A percentile compares a stretch with the other conserved stretches of the same genome.
Conservation (phyloP, 805 yeast species). For the Yarrowia porcina region DNA sequence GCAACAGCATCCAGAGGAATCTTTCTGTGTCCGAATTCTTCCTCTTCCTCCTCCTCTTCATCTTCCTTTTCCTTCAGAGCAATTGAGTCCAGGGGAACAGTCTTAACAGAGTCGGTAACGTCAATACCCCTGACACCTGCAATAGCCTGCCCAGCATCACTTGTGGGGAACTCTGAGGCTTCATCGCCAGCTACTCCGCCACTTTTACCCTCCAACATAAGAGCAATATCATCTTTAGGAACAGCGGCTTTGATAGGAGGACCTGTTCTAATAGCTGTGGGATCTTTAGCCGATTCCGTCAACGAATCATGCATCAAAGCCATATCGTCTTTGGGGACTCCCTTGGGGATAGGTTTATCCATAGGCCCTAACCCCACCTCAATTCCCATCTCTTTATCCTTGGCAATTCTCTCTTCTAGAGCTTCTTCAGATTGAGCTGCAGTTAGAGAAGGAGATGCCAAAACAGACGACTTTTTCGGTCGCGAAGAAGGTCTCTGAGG, state of each 20-base stretch:
- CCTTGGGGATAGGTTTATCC: not conserved
- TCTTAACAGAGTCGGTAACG: no score
- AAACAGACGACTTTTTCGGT: not conserved
- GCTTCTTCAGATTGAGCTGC: not conserved
- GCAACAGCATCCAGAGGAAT: constrained; percentile 2
- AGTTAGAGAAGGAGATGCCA: not conserved
- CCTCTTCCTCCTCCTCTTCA: not conserved
- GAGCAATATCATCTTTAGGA: constrained; percentile 5
- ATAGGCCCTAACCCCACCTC: constrained; percentile 1
- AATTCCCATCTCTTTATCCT: not conserved
- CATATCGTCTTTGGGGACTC: constrained; percentile 11
- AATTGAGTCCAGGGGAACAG: not conserved
- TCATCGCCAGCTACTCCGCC: not conserved
- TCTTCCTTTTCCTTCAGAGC: not conserved
- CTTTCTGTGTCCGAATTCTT: not conserved
- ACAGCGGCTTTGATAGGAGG: not conserved
- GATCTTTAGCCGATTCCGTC: not conserved
- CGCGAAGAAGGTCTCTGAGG: not conserved
- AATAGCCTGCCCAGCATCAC: not conserved
- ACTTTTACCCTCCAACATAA: not conserved
- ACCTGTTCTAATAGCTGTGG: not conserved
- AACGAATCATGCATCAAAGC: not conserved
- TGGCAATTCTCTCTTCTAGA: not conserved
- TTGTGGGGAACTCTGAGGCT: not conserved
- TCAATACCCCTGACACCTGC: no score